phyloP scores from a whole-genome alignment of 192 early-diverging fungal genomes.

The Backusella tarrabulga region DNA sequence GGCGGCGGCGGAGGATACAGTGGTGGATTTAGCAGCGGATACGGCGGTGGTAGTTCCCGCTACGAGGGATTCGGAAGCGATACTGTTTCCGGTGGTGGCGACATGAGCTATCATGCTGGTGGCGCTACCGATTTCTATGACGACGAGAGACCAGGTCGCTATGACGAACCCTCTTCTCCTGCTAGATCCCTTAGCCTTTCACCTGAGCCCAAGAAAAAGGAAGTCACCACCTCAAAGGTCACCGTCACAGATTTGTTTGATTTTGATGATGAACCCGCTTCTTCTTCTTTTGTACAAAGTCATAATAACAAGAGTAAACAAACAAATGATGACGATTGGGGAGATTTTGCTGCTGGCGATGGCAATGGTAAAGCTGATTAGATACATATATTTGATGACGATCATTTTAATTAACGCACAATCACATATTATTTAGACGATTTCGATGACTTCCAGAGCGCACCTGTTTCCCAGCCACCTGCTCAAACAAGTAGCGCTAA shows the following conservation, averaged over 20 bases:
- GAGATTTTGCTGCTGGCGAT: slow-evolving; percentile 60
- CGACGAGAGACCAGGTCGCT: slow-evolving; percentile 42
- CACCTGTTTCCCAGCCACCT: slow-evolving; percentile 34
- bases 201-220: not conserved
- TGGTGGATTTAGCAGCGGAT: not conserved
- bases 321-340: slow-evolving; percentile 71
- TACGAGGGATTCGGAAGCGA: slow-evolving; percentile 36
- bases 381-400: too few species aligned
- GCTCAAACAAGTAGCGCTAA: slow-evolving; percentile 12
- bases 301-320: not conserved
- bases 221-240: not conserved
- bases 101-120: slow-evolving; percentile 23
- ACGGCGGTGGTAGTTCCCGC: slow-evolving; percentile 4
- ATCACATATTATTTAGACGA: slow-evolving; percentile 40
- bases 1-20: slow-evolving; percentile 37
- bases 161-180: slow-evolving; percentile 31
- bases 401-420: too few species aligned
- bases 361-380: slow-evolving; percentile 17
- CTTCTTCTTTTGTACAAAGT: slow-evolving; percentile 11
- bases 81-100: slow-evolving; percentile 23
- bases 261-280: slow-evolving; percentile 52
- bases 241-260: slow-evolving; percentile 59
- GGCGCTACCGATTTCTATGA: slow-evolving; percentile 27
- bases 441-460: slow-evolving; percentile 69
- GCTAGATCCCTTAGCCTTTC: slow-evolving; percentile 7